phyloP scores from a whole-genome alignment of 257 asterid genomes.

The Ilex aquifolium region DNA sequence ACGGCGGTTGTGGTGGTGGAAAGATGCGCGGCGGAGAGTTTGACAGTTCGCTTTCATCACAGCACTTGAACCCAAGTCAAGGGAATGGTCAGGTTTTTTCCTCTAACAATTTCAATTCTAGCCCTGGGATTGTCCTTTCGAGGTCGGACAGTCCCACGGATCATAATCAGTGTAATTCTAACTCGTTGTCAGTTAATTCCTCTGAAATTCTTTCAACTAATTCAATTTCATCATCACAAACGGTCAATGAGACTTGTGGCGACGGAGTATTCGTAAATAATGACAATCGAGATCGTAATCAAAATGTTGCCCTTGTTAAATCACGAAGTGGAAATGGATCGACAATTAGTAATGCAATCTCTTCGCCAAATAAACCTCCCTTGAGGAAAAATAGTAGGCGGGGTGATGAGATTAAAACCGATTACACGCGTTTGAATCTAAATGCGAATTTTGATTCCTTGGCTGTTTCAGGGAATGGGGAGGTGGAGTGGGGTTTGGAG shows the following conservation, averaged over 20 bases:
- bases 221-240: conserved; percentile 10
- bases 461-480: conserved; percentile 9
- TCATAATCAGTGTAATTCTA: conserved; percentile 6
- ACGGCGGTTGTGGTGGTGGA: conserved; percentile 2
- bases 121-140: conserved; percentile 27
- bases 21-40: not conserved
- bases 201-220: conserved; percentile 12
- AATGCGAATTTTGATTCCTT: conserved; percentile 21
- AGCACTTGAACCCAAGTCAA: conserved; percentile 20
- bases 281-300: conserved; percentile 1
- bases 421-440: not conserved
- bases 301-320: conserved; percentile 14
- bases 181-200: not conserved
- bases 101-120: conserved; percentile 2
- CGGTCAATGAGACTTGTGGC: conserved; percentile 18
- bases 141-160: conserved; percentile 17
- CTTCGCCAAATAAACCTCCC: conserved; percentile 32
- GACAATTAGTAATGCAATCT: not conserved
- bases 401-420: conserved; percentile 10
- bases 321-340: conserved; percentile 20
- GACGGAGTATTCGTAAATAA: conserved; percentile 27
- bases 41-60: conserved; percentile 20
- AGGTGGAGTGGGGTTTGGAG: conserved; percentile 17
- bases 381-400: conserved; percentile 13
- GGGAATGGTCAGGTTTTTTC: conserved; percentile 15